A percentile compares a stretch with the other conserved stretches of the same genome.
These are phyloP conservation scores for Acanthamoeba triangularis DNA, from an alignment of 208 protist species.

Conservation along the genomic window DNA sequence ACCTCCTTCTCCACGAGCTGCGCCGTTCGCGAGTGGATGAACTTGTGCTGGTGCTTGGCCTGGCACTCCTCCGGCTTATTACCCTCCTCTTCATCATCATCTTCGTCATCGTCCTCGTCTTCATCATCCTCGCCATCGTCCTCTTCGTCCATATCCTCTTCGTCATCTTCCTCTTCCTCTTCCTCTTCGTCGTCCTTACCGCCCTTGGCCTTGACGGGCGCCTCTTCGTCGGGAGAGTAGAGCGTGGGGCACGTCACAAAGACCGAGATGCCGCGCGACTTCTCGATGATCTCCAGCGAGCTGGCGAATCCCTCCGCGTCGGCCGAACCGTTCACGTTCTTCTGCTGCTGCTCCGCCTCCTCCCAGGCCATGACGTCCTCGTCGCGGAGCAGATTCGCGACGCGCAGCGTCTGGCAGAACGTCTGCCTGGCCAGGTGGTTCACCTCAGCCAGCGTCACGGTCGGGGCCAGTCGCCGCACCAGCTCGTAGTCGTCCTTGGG, in stretches of 20 bases:
- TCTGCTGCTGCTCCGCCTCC: not conserved
- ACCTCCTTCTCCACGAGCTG: constrained; percentile 22
- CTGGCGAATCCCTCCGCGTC: not conserved
- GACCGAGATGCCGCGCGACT: not conserved
- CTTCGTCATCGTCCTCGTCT: constrained; percentile 17
- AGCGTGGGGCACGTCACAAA: constrained; percentile 11
- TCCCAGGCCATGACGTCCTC: not conserved
- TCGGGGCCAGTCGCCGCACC: constrained; percentile 10
- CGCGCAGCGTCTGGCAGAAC: constrained; percentile 30
- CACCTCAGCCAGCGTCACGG: constrained; percentile 23
- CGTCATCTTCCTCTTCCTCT: not conserved
- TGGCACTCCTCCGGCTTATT: not conserved
- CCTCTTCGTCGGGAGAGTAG: not conserved
- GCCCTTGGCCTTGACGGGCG: not conserved
- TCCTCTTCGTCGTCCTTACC: constrained; percentile 22
- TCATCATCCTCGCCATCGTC: not conserved
- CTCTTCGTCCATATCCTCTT: not conserved
- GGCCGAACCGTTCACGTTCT: not conserved
- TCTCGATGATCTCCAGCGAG: constrained; percentile 53
- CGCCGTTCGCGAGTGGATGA: constrained; percentile 34
- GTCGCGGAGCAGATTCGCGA: not conserved
- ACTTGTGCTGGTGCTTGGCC: constrained; percentile 55
- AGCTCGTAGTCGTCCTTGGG: constrained; percentile 40
- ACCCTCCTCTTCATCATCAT: not conserved
- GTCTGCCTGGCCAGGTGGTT: constrained; percentile 47